Base-by-base conservation (phyloP, 2,329 filamentous ascomycete genomes). In the Talaromyces sp. region DNA sequence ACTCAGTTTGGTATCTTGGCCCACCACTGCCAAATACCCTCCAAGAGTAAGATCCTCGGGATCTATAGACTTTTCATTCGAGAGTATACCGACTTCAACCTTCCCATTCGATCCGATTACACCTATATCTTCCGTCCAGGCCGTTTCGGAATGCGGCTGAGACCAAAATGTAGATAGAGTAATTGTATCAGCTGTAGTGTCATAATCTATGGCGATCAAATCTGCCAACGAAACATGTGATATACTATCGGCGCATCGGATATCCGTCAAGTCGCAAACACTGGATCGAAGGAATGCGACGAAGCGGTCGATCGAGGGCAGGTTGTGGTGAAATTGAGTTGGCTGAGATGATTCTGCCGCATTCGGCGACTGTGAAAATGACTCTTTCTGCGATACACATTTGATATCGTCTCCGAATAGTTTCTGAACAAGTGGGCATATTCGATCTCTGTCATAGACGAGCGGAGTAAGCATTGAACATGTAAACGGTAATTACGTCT, bases 21-120 rank as follows among this genome's bases (percentile, higher is more conserved):
- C 91, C 0, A 97, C 79, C 2, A 96, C 90, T 0, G 88, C 89
- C 61, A 97, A 80, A 63, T 93, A 85, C 2, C 94, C 94, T 5
- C 89, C 88, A 45, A 97, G 83, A 43, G 89, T 90, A 13, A 97
- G 78, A 69, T 97, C 91, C 75, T 93, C 87, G 0, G 86, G 80
- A 66, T 92, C 88, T 15, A 69, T 70, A 19, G 76, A 72, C 3
- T 81, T 80, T 69, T 93, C 89, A 11, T 85, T 81, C 5, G 86
- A 87, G 65, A 98, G 80, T 49, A 97, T 84, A 17, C 94, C 94
- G 22, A 97, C 86, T 75, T 98, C 94, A 5, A 92, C 85, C 58
- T 89, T 86, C 58, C 87, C 82, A 1, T 67, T 69, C 54, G 70
- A 66, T 36, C 66, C 25, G 65, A 72, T 74, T 13, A 71, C 65